A percentile compares a stretch with the other conserved stretches of the same genome.
Conservation (phyloP, 1,284 basidiomycete genomes). For the Leccinum subspadiceum region DNA sequence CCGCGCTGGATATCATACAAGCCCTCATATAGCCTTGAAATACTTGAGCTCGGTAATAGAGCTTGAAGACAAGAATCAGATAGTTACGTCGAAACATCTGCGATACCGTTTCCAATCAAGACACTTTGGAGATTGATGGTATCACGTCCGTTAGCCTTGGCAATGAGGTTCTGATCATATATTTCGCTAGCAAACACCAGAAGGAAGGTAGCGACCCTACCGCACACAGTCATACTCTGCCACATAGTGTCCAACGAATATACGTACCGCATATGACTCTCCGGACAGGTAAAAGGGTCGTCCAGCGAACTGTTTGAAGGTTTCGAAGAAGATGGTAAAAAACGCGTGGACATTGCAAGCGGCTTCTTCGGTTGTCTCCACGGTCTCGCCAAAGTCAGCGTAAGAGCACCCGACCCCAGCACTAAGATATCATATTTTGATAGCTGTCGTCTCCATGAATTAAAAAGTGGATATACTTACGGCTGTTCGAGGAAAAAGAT, state of each 20-base stretch:
- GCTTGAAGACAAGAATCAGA: neutral
- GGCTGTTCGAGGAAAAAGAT: constrained; percentile 74
- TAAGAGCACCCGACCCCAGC: constrained; percentile 51
- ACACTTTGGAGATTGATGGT: constrained; percentile 69
- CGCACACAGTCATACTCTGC: neutral
- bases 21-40: too few species aligned
- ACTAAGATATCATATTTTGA: constrained; percentile 20
- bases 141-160: constrained; percentile 51
- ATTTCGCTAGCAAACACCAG: constrained; percentile 75
- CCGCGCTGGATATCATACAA: too few species aligned
- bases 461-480: constrained; percentile 45
- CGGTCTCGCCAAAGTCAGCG: constrained; percentile 50
- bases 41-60: constrained; percentile 19
- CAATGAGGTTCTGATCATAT: constrained; percentile 66
- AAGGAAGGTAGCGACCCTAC: constrained; percentile 74
- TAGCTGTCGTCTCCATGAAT: constrained; percentile 5
- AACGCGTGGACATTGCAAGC: constrained; percentile 72
- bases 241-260: neutral
- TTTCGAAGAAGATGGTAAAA: constrained; percentile 72
- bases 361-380: constrained; percentile 68
- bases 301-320: constrained; percentile 65
- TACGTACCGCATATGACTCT: constrained; percentile 62
- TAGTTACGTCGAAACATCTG: constrained; percentile 57
- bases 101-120: constrained; percentile 63
- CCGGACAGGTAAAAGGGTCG: constrained; percentile 67